Base-by-base conservation (phyloP, 805 yeast genomes). In the Ogataea henricii region DNA sequence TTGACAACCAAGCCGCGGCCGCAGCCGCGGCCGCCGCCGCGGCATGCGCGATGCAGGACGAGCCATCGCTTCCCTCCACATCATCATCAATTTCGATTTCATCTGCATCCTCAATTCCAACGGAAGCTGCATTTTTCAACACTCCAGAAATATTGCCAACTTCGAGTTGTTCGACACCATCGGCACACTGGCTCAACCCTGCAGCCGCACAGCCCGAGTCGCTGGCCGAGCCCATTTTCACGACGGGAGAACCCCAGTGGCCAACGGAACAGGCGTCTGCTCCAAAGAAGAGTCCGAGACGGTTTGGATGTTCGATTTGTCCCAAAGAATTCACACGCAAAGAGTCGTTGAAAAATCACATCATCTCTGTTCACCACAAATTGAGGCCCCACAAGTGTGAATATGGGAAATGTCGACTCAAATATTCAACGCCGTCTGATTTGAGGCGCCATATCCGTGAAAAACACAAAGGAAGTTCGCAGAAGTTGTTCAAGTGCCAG, bases 291-390 rank as follows among this genome's bases (percentile, higher is more conserved):
- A 26, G 9, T 14, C 50, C 46, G 40, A 52, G 45, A 18, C 9
- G 25, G 18, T 56, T 54, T 17, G 21, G 8, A 2, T 58, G 62
- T 35, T 17, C 35, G 1, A 39, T 49, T 8, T 58, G 62, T 27
- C 12, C 47, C 16, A 52, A 52, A 14, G 16, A 12, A 0, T 48
- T 56, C 32, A 54, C 60, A 2, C 36, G 62, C n/a, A 51, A 53
- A 35, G 62, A 58, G 26, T 51, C 62, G 6, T 42, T 58, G 25
- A 56, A 52, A 29, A 54, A 54, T 32, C 62, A 58, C 33, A 50
- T 54, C 13, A 45, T 49, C 3, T 54, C 62, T 1, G 55, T 53
- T 6, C 62, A 58, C 37, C 42, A 50, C 17, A 51, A 49, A 9
- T 41, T 53, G 3, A 55, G 46, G 40, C 57, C 53, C 10, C 52